A percentile compares a stretch with the other conserved stretches of the same genome.
Conservation (phyloP, 495 filamentous ascomycete species). For the Aspergillus sparsus region DNA sequence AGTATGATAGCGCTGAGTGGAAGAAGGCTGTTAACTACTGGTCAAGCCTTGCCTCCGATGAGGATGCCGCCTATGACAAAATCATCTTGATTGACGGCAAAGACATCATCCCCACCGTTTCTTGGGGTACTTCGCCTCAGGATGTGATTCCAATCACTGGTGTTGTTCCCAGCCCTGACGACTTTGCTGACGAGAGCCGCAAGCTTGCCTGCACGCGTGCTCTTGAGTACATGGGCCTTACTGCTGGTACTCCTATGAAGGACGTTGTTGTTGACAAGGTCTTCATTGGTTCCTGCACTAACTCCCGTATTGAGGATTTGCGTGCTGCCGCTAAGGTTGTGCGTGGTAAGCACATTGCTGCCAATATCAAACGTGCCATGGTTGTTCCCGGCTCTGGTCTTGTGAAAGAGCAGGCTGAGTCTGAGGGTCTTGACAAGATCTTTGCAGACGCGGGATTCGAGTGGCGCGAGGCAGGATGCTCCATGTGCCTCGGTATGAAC, state of each 20-base stretch:
- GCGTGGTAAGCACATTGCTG: constrained; percentile 79
- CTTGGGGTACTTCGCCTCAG: constrained; percentile 97
- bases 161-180: constrained; percentile 83
- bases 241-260: constrained; percentile 81
- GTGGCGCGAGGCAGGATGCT: constrained; percentile 97
- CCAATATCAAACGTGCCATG: constrained; percentile 91
- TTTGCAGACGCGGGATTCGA: constrained; percentile 93
- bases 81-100: constrained; percentile 86
- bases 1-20: constrained; percentile 83
- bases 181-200: constrained; percentile 75
- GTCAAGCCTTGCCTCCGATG: constrained; percentile 81
- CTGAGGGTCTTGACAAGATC: constrained; percentile 88
- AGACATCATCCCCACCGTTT: constrained; percentile 90
- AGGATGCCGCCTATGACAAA: constrained; percentile 80
- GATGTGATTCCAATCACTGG: constrained; percentile 93
- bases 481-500: constrained; percentile 99
- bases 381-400: constrained; percentile 94
- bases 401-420: constrained; percentile 89
- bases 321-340: constrained; percentile 83
- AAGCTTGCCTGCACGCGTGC: constrained; percentile 76
- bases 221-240: constrained; percentile 95
- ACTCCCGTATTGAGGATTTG: constrained; percentile 94
- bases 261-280: constrained; percentile 91
- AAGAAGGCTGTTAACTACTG: constrained; percentile 86
- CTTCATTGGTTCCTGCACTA: constrained; percentile 98